These are phyloP conservation scores for Sphaerosporella brunnea DNA, from an alignment of 495 filamentous ascomycete species.

Conservation along the genomic window DNA sequence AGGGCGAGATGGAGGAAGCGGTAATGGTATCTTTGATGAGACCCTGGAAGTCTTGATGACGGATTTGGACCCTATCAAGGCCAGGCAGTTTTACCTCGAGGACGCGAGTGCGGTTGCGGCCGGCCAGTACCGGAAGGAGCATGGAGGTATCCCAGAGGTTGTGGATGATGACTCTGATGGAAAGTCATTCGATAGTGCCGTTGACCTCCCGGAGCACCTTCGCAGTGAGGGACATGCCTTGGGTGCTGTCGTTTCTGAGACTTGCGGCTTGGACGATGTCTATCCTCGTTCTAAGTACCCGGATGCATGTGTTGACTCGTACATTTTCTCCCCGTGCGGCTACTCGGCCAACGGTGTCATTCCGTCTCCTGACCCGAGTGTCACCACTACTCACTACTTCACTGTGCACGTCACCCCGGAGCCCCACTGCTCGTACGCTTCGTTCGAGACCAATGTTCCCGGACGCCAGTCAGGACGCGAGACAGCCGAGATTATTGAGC, in stretches of 20 bases:
- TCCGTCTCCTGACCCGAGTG: slow-evolving; percentile 50
- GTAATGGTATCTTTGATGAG: slow-evolving; percentile 45
- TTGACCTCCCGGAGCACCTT: slow-evolving; percentile 46
- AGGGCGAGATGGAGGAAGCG: slow-evolving; percentile 27
- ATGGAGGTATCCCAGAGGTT: slow-evolving; percentile 34
- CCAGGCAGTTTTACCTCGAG: slow-evolving; percentile 91
- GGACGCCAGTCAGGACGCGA: slow-evolving; percentile 70
- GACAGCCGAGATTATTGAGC: slow-evolving; percentile 76
- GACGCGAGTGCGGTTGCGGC: slow-evolving; percentile 81
- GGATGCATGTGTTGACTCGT: slow-evolving; percentile 86
- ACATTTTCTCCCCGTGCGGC: slow-evolving; percentile 91
- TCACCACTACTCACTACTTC: slow-evolving; percentile 65
- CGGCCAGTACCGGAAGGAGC: slow-evolving; percentile 52
- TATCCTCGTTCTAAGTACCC: slow-evolving; percentile 78
- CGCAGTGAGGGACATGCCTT: slow-evolving; percentile 89
- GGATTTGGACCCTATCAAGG: slow-evolving; percentile 78
- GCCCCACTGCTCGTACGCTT: slow-evolving; percentile 94
- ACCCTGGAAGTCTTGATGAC: slow-evolving; percentile 98
- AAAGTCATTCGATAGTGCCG: slow-evolving; percentile 5
- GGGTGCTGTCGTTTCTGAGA: slow-evolving; percentile 80
- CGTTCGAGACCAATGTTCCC: slow-evolving; percentile 98
- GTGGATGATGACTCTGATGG: slow-evolving; percentile 31
- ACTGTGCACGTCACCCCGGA: slow-evolving; percentile 98
- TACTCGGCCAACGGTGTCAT: slow-evolving; percentile 97
- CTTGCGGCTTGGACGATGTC: slow-evolving; percentile 73